Percentiles rank a stretch among this genome's conserved stretches.
These are phyloP conservation scores for Ophiostoma tasmaniense DNA, from an alignment of 2,329 filamentous ascomycete genomes.

Conservation along the genomic window DNA sequence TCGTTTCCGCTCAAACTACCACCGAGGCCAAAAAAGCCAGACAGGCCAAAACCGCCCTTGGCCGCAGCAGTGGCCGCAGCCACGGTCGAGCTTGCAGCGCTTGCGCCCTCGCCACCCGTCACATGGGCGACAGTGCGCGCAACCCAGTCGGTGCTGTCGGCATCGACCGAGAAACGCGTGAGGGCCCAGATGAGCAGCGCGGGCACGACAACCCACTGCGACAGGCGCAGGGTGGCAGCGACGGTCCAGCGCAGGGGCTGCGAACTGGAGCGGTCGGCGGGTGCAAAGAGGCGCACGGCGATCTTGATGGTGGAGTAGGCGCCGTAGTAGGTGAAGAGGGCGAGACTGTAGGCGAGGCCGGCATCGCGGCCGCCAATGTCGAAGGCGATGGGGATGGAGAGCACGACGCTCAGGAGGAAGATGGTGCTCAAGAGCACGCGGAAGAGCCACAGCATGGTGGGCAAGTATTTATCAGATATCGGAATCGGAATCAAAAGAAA, in stretches of 20 bases:
- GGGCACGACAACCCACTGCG: constrained; percentile 83
- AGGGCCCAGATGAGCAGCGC: constrained; percentile 87
- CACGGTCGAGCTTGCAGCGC: constrained; percentile 5
- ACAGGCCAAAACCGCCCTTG: constrained; percentile 9
- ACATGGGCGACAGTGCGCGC: constrained; percentile 21
- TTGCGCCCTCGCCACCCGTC: constrained; percentile 10
- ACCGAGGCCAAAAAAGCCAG: constrained; percentile 15
- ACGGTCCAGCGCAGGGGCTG: constrained; percentile 60
- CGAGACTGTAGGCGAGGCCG: constrained; percentile 85
- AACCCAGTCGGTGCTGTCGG: constrained; percentile 37
- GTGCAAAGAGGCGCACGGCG: constrained; percentile 36
- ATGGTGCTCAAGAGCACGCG: constrained; percentile 68
- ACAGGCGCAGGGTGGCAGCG: constrained; percentile 59
- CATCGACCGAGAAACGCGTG: constrained; percentile 88
- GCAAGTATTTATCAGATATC: not conserved
- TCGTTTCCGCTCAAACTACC: not conserved
- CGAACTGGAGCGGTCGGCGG: constrained; percentile 57
- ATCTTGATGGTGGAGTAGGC: constrained; percentile 74
- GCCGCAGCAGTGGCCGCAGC: not conserved
- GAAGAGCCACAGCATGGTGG: constrained; percentile 69
- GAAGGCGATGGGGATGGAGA: constrained; percentile 94
- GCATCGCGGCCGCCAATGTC: constrained; percentile 94
- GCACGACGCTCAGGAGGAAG: constrained; percentile 86
- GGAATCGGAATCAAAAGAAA: not conserved
- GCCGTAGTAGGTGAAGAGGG: constrained; percentile 84